phyloP scores from a whole-genome alignment of 345 rosid genomes.

The Psidium friedrichsthalianum region DNA sequence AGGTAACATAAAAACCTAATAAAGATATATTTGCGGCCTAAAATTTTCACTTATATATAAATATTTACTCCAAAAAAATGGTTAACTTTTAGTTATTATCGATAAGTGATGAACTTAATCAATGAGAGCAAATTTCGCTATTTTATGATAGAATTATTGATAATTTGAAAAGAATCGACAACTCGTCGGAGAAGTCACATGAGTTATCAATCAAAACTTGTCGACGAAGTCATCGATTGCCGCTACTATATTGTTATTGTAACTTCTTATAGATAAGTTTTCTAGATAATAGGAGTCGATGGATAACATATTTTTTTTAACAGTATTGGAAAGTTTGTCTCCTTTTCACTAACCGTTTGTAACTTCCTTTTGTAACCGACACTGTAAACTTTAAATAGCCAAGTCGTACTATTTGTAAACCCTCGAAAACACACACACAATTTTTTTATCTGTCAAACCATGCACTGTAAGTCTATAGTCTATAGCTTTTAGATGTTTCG shows the following conservation, averaged over 20 bases:
- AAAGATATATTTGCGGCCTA: too few relatives aligned
- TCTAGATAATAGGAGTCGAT: accelerated
- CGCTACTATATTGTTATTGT: too few relatives aligned
- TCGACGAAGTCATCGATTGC: too few relatives aligned
- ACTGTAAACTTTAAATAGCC: not conserved
- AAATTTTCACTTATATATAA: too few relatives aligned
- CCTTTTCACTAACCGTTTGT: not conserved
- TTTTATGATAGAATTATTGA: not conserved
- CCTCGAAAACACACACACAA: not conserved
- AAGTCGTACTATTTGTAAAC: not conserved
- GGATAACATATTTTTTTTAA: not conserved
- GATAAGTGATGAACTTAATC: not conserved
- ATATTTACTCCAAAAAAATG: not conserved
- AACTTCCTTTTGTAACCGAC: not conserved
- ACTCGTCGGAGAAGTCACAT: not conserved
- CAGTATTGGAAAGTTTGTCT: accelerated
- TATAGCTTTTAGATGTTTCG: not conserved
- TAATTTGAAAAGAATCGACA: not conserved
- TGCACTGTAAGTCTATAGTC: not conserved
- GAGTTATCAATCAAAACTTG: too few relatives aligned
- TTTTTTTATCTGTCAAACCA: not conserved
- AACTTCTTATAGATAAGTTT: too few relatives aligned
- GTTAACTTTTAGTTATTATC: not conserved
- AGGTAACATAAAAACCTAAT: too few relatives aligned
- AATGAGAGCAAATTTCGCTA: not conserved